These are phyloP conservation scores for Penicillium silybi DNA, from an alignment of 495 filamentous ascomycete species.

Conservation along the genomic window DNA sequence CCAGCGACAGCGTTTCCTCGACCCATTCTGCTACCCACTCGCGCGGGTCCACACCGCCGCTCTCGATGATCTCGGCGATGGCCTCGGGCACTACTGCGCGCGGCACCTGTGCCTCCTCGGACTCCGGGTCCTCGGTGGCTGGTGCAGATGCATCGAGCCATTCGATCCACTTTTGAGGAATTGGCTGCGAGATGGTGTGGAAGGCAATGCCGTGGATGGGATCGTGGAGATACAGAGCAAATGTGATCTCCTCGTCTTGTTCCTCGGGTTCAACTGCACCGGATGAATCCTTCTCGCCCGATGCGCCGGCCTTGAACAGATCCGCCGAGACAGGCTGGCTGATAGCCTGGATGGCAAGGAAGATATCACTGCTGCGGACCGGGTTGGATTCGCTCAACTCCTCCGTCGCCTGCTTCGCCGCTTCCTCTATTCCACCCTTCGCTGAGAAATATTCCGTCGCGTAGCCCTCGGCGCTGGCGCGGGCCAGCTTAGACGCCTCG, in stretches of 20 bases:
- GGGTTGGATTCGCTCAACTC: slow-evolving; percentile 78
- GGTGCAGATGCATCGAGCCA: slow-evolving; percentile 83
- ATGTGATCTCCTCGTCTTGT: slow-evolving; percentile 60
- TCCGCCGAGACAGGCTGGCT: slow-evolving; percentile 55
- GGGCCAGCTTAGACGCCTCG: slow-evolving; percentile 84
- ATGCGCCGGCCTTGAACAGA: slow-evolving; percentile 61
- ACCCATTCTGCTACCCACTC: slow-evolving; percentile 99
- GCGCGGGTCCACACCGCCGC: slow-evolving; percentile 86
- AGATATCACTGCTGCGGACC: slow-evolving; percentile 87
- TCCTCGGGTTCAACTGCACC: slow-evolving; percentile 50
- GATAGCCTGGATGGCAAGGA: slow-evolving; percentile 89
- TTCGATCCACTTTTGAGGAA: slow-evolving; percentile 83
- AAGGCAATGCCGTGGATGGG: slow-evolving; percentile 90
- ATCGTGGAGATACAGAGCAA: slow-evolving; percentile 90
- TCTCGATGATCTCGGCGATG: slow-evolving; percentile 82
- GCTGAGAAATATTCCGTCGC: slow-evolving; percentile 75
- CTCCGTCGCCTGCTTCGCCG: slow-evolving; percentile 70
- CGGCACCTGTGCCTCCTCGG: slow-evolving; percentile 31
- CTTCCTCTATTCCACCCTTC: slow-evolving; percentile 73
- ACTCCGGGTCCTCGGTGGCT: slow-evolving; percentile 35
- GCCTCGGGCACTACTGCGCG: slow-evolving; percentile 63
- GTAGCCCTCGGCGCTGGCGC: slow-evolving; percentile 84
- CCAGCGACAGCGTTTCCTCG: slow-evolving; percentile 78
- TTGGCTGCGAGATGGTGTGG: slow-evolving; percentile 71
- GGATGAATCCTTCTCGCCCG: slow-evolving; percentile 51